Evolutionary conservation across 1,139 yeast species (phyloP), one percentile per base, ranked within the genome.

Genomic region (Nakaseomyces glabratus): DNA sequence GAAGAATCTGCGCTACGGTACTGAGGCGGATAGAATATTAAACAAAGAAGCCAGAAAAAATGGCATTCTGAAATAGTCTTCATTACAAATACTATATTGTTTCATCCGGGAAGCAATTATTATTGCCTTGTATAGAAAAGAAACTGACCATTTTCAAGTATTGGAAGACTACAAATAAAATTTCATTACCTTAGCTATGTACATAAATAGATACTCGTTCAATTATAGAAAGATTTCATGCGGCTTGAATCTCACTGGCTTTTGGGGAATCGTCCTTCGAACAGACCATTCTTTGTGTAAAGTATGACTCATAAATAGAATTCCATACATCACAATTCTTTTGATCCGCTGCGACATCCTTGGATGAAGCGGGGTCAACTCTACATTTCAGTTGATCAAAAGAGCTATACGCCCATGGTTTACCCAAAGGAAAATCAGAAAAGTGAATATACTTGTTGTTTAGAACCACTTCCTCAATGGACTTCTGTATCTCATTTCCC

Each of bases 1-100:
- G 35, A 72, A 68, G 36, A 67, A 65, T 33, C 62, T 60, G 8
- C 68, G 72, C 31, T 94, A 85, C 49, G 96, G 96, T n/a, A 93
- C 80, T 47, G 68, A 68, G 19, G 75, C 75, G 0, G 96, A 88
- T 51, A 65, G 96, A 46, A 45, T 71, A 34, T 63, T 88, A 40
- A 90, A 93, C 12, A 70, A 67, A 33, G 79, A 75, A 51, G 94
- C 93, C 1, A 57, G 59, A 40, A 63, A 61, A 46, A 52, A 58
- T 39, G 53, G 54, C 25, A 24, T 47, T 23, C 20, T 51, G 22
- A 37, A 36, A 33, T 42, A n/a, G n/a, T n/a, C n/a, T n/a, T n/a
- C n/a, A n/a, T n/a, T n/a, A n/a, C n/a, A n/a, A n/a, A n/a, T n/a
- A n/a, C n/a, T n/a, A n/a, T n/a, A n/a, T n/a, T n/a, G n/a, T n/a